Evolutionary conservation across 257 asterid species (phyloP).

Genomic region (Gentiana straminea): DNA sequence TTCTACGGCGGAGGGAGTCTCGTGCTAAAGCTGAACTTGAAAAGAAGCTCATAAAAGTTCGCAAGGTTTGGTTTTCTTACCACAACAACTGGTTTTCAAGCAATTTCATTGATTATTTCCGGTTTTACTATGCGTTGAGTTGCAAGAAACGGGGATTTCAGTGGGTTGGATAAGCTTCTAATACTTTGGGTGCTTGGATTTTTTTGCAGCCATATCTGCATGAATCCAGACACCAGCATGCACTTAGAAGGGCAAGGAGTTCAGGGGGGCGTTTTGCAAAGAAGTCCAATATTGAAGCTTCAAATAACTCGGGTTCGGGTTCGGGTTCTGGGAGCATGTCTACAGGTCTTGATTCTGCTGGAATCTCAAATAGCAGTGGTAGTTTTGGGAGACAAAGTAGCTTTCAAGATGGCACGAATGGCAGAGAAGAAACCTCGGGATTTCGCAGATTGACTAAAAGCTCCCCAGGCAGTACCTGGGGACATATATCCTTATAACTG

Average conservation of each 20-base stretch:
- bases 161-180: too few relatives aligned
- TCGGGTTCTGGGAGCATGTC: slow-evolving; percentile 31
- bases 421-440: neutral
- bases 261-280: slow-evolving; percentile 83
- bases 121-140: too few relatives aligned
- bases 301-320: slow-evolving; percentile 30
- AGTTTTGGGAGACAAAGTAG: slow-evolving; percentile 26
- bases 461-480: slow-evolving; percentile 22
- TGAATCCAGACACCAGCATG: slow-evolving; percentile 93
- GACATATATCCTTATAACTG: slow-evolving; percentile 9
- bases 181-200: neutral
- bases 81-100: too few relatives aligned
- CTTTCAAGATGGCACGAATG: slow-evolving; percentile 22
- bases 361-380: slow-evolving; percentile 9
- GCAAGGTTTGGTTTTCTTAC: slow-evolving; percentile 45
- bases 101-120: too few relatives aligned
- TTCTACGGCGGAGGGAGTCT: slow-evolving; percentile 70
- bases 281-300: slow-evolving; percentile 35
- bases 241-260: slow-evolving; percentile 72
- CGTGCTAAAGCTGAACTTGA: slow-evolving; percentile 94
- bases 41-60: slow-evolving; percentile 59
- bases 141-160: too few relatives aligned
- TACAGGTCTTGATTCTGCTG: slow-evolving; percentile 17
- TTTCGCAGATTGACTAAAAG: slow-evolving; percentile 15
- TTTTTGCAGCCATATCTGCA: slow-evolving; percentile 69